A percentile compares a stretch with the other conserved stretches of the same genome.
These are phyloP conservation scores for Russula ochroleuca DNA, from an alignment of 768 basidiomycete species.

Conservation along the genomic window DNA sequence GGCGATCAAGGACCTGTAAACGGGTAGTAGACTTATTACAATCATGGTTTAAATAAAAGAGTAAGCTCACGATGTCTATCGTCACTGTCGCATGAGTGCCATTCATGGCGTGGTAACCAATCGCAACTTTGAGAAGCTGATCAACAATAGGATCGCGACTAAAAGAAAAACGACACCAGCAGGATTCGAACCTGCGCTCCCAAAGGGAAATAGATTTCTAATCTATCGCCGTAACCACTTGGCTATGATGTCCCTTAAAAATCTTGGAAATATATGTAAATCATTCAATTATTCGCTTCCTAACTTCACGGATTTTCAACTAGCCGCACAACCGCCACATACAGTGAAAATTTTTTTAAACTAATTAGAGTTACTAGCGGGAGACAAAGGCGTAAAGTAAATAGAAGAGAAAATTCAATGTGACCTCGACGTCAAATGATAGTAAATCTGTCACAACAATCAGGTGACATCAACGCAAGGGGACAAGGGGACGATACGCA, in stretches of 20 bases:
- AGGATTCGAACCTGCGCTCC: constrained; percentile 45
- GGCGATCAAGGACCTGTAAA: constrained; percentile 64
- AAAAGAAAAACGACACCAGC: constrained; percentile 37
- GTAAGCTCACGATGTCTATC: constrained; percentile 43
- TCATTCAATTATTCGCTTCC: neutral
- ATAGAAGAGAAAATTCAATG: neutral
- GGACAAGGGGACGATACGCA: constrained; percentile 31
- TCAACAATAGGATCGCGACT: no score
- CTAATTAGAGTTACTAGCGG: neutral
- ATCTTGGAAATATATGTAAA: neutral
- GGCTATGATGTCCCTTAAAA: constrained; percentile 54
- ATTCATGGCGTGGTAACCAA: constrained; percentile 17
- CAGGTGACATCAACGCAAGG: neutral
- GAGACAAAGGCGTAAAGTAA: neutral
- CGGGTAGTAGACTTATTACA: neutral
- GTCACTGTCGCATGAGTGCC: constrained; percentile 43
- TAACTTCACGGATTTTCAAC: no score
- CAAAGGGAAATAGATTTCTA: constrained; percentile 45
- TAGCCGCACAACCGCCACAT: no score
- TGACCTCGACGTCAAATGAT: constrained; percentile 1
- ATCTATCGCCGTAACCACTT: constrained; percentile 75
- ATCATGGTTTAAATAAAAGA: neutral
- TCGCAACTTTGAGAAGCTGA: no score
- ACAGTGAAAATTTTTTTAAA: no score
- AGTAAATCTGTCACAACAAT: neutral